These are phyloP conservation scores for Rhododendron vialii DNA, from an alignment of 148 eudicot genomes.

Conservation along the genomic window DNA sequence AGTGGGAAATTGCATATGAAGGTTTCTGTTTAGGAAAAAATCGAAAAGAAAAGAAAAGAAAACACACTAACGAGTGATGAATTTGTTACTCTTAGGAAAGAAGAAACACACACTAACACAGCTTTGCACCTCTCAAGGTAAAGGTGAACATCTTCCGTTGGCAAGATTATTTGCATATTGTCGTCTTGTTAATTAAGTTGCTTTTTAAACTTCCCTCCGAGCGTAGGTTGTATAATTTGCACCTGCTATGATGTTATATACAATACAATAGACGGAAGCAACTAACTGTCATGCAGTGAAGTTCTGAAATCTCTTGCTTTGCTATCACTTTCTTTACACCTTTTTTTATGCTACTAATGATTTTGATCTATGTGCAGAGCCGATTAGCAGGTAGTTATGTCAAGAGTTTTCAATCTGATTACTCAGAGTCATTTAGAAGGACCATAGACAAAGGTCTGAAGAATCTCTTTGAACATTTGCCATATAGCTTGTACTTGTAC, in stretches of 20 bases:
- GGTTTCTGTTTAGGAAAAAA: not conserved
- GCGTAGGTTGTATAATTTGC: not conserved
- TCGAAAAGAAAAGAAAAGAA: not conserved
- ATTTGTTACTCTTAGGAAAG: not conserved
- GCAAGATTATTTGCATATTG: not conserved
- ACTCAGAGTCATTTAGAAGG: constrained; percentile 38
- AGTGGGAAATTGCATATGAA: not conserved
- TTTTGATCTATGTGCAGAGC: constrained; percentile 21
- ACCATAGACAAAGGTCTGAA: constrained; percentile 39
- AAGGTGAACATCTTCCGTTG: not conserved
- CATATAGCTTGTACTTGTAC: not conserved
- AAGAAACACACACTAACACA: not conserved
- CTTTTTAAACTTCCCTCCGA: not conserved
- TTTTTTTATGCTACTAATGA: not conserved
- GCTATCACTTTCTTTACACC: not conserved
- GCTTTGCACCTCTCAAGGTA: not conserved
- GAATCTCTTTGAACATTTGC: not conserved
- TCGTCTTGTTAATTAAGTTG: not conserved
- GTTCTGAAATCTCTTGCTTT: not conserved
- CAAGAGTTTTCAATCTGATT: constrained; percentile 22
- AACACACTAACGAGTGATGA: not conserved
- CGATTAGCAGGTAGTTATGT: constrained; percentile 30
- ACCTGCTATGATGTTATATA: not conserved
- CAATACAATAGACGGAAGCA: not conserved
- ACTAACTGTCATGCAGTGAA: not conserved